Conservation (phyloP, 441 rosid genomes). For the Bocquillonia castaneifolia region DNA sequence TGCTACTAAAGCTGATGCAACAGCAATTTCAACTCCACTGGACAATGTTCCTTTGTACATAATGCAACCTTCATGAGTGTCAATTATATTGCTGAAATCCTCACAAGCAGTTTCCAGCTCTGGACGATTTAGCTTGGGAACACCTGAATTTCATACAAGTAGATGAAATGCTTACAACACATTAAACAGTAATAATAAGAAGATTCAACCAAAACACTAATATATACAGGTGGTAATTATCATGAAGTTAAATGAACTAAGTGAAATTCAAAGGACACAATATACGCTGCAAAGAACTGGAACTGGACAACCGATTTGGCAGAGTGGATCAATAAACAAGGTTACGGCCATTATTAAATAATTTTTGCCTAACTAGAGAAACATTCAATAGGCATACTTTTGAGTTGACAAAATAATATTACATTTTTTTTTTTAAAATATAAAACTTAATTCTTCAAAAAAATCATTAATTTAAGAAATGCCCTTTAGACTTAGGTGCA, state of each 20-base stretch:
- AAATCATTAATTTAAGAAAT: neutral
- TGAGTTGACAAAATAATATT: neutral
- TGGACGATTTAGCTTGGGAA: constrained; percentile 78
- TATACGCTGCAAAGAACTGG: neutral
- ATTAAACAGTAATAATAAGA: neutral
- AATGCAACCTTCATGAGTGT: constrained; percentile 38
- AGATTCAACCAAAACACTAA: constrained; percentile 1
- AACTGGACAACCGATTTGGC: neutral
- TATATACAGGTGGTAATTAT: neutral
- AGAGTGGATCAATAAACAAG: neutral
- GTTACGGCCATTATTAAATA: neutral
- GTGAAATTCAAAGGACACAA: neutral
- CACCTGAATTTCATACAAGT: constrained; percentile 44
- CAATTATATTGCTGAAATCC: constrained; percentile 82
- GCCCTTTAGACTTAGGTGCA: neutral
- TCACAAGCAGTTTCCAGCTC: constrained; percentile 90
- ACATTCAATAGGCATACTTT: neutral
- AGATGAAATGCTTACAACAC: neutral
- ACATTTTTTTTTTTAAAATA: neutral
- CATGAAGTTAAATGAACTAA: neutral
- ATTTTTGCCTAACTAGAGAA: too few species aligned
- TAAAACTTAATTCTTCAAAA: neutral
- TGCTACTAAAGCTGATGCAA: constrained; percentile 41
- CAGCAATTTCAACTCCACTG: constrained; percentile 87
- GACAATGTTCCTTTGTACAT: constrained; percentile 84